Evolutionary conservation across 2,329 filamentous ascomycete species (phyloP).

Genomic region (Curvularia hawaiiensis): DNA sequence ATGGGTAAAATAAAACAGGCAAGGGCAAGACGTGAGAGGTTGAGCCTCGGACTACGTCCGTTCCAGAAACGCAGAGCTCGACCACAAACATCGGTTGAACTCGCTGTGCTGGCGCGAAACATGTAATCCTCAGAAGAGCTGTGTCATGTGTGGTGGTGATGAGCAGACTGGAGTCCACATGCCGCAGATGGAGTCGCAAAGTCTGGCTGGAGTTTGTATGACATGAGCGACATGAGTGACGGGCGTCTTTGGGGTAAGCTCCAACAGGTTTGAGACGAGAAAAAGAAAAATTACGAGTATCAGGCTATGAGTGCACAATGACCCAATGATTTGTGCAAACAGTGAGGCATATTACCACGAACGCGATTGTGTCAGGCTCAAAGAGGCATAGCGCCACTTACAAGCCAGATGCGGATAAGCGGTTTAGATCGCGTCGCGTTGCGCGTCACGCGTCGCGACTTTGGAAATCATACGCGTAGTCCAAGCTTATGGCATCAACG

Average conservation of each 20-base stretch:
- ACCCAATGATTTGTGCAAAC: not conserved
- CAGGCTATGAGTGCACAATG: not conserved
- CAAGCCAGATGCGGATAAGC: slow-evolving; percentile 18
- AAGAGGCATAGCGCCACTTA: slow-evolving; percentile 12
- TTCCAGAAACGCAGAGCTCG: not conserved
- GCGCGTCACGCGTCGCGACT: slow-evolving; percentile 13
- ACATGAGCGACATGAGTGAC: not conserved
- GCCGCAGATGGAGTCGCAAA: not conserved
- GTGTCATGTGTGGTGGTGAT: slow-evolving; percentile 10
- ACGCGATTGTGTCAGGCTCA: not conserved
- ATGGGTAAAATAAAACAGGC: slow-evolving; percentile 15
- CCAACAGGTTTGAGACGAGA: not conserved
- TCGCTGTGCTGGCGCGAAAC: slow-evolving; percentile 5
- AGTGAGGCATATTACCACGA: not conserved
- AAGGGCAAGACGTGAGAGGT: slow-evolving; percentile 4
- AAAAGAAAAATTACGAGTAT: not conserved
- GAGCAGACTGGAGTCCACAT: not conserved
- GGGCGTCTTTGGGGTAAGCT: not conserved
- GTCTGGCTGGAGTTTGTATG: not conserved
- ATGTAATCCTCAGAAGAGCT: slow-evolving; percentile 1
- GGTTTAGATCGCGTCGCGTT: slow-evolving; percentile 12
- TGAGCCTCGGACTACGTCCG: not conserved
- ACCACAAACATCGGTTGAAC: not conserved
- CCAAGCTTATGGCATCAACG: slow-evolving; percentile 12
- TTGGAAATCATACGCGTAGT: slow-evolving; percentile 13